Evolutionary conservation across 2,329 filamentous ascomycete genomes (phyloP).

Genomic region (Emydomyces testavorans): DNA sequence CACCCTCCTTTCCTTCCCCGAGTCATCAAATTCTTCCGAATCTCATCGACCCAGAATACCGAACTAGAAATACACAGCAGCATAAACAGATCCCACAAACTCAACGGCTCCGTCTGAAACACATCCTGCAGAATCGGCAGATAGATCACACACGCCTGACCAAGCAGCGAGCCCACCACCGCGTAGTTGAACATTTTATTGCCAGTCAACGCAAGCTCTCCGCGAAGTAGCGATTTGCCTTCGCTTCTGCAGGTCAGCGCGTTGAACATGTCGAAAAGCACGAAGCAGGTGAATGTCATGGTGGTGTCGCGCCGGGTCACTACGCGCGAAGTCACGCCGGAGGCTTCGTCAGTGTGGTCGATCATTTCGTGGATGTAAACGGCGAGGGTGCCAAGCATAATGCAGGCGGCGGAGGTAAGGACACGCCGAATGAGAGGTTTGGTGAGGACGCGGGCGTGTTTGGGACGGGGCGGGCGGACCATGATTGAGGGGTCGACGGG

Average conservation of each 20-base stretch:
- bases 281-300: constrained; percentile 98
- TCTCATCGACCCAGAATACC: constrained; percentile 93
- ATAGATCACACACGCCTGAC: constrained; percentile 86
- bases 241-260: constrained; percentile 86
- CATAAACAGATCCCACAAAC: constrained; percentile 59
- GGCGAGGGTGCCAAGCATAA: constrained; percentile 82
- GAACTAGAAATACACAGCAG: constrained; percentile 68
- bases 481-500: constrained; percentile 90
- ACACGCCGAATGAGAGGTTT: constrained; percentile 70
- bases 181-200: constrained; percentile 97
- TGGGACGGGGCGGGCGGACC: constrained; percentile 74
- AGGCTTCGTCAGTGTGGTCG: constrained; percentile 47
- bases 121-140: constrained; percentile 85
- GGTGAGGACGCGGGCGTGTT: constrained; percentile 85
- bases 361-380: constrained; percentile 90
- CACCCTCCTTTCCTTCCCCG: constrained; percentile 19
- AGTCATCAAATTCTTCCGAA: constrained; percentile 54
- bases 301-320: constrained; percentile 92
- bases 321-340: constrained; percentile 40
- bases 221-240: constrained; percentile 73
- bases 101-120: constrained; percentile 86
- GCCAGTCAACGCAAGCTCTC: constrained; percentile 69
- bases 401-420: constrained; percentile 72
- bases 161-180: constrained; percentile 69
- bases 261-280: constrained; percentile 99